Evolutionary conservation across 116 monocot genomes (phyloP).

Genomic region (Iris pallida): DNA sequence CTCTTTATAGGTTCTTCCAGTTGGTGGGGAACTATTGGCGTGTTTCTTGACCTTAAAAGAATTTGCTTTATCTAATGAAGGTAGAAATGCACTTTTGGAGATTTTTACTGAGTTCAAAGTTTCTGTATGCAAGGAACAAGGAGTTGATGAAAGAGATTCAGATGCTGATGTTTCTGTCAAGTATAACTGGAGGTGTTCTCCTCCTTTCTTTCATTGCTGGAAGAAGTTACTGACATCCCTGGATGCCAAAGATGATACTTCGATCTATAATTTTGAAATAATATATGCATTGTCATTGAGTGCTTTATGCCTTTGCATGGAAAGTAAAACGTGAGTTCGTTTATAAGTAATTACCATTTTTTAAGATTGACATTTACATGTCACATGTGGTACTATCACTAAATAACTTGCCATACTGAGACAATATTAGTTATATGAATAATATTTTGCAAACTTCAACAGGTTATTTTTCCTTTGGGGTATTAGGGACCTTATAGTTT

Average conservation of each 20-base stretch:
- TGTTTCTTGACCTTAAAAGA: slow-evolving; percentile 70
- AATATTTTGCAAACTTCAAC: too few relatives aligned
- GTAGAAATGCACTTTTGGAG: slow-evolving; percentile 42
- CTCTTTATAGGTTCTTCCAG: slow-evolving; percentile 53
- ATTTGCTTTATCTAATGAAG: slow-evolving; percentile 33
- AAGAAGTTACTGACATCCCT: slow-evolving; percentile 48
- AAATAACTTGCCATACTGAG: too few relatives aligned
- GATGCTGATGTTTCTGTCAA: slow-evolving; percentile 17
- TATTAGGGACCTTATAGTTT: too few relatives aligned
- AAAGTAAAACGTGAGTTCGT: slow-evolving; percentile 47
- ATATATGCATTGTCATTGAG: slow-evolving; percentile 43
- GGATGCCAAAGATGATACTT: slow-evolving; percentile 31
- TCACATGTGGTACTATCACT: too few relatives aligned
- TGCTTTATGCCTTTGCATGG: slow-evolving; percentile 40
- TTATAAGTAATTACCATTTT: neutral
- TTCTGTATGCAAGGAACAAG: slow-evolving; percentile 17
- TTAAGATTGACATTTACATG: neutral
- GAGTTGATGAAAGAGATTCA: slow-evolving; percentile 22
- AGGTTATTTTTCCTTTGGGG: too few relatives aligned
- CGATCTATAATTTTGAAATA: slow-evolving; percentile 35
- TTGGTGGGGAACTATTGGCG: slow-evolving; percentile 75
- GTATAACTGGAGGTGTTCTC: slow-evolving; percentile 28
- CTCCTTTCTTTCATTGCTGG: slow-evolving; percentile 71
- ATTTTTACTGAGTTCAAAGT: slow-evolving; percentile 26
- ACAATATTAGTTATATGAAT: too few relatives aligned